Percentiles rank a stretch among this genome's conserved stretches.
Evolutionary conservation across 805 yeast species (phyloP).

Genomic region (Myxozyma sirexii): DNA sequence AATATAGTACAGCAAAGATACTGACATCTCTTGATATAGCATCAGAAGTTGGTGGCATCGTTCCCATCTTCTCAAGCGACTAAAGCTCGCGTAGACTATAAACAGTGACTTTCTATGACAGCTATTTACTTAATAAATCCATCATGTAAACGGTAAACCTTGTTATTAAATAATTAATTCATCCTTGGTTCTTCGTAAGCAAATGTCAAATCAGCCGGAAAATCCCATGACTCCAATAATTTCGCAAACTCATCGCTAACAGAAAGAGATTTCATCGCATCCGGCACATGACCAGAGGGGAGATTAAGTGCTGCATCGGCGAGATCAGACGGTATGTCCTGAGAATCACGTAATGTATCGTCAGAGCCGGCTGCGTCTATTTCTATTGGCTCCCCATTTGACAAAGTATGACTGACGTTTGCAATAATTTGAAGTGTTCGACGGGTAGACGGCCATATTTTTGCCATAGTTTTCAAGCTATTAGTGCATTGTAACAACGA

Average conservation of each 20-base stretch:
- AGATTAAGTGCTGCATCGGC: background rate
- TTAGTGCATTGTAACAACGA: background rate
- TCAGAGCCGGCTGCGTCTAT: background rate
- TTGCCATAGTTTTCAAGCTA: background rate
- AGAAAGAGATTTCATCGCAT: background rate
- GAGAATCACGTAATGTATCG: background rate
- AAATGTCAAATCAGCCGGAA: background rate
- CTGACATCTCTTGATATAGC: background rate
- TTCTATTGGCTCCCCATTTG: background rate
- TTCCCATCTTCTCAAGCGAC: background rate
- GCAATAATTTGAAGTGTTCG: background rate
- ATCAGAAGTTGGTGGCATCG: conserved; percentile 10
- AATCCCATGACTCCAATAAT: background rate
- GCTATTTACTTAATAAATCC: too few relatives aligned
- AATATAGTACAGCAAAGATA: too few relatives aligned
- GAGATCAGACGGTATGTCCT: background rate
- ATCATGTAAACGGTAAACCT: too few relatives aligned
- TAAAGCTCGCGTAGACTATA: background rate
- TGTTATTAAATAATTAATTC: background rate
- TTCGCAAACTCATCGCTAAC: background rate
- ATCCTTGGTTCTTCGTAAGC: background rate
- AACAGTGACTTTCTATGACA: too few relatives aligned
- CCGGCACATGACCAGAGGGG: background rate
- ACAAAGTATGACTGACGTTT: background rate
- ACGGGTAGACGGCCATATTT: background rate